Evolutionary conservation across 768 basidiomycete genomes (phyloP).

Genomic region (Mycena rosella): DNA sequence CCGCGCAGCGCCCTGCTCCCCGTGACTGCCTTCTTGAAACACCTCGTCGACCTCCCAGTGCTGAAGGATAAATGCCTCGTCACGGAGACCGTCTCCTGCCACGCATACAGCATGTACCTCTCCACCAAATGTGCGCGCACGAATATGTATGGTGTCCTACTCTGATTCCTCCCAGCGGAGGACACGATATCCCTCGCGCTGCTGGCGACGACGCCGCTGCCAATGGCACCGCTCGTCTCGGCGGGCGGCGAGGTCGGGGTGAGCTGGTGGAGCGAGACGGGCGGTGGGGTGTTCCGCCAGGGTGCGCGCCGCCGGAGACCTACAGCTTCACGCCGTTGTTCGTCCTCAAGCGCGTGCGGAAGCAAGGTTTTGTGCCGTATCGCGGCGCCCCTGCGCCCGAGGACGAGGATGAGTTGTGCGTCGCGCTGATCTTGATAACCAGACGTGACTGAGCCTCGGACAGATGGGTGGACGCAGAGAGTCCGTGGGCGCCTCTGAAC

Average conservation of each 20-base stretch:
- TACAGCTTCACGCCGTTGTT: constrained; percentile 25
- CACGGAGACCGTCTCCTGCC: constrained; percentile 47
- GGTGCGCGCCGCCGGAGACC: not conserved
- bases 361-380: not conserved
- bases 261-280: constrained; percentile 13
- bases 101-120: constrained; percentile 46
- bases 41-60: constrained; percentile 38
- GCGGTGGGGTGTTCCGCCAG: constrained; percentile 17
- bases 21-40: constrained; percentile 37
- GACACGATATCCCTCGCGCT: constrained; percentile 17
- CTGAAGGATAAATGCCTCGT: constrained; percentile 50
- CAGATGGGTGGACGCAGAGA: not conserved
- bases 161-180: not conserved
- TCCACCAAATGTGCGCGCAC: constrained; percentile 37
- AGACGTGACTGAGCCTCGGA: no score
- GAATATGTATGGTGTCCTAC: not conserved
- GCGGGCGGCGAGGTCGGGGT: constrained; percentile 15
- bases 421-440: no score
- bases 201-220: not conserved
- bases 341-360: not conserved
- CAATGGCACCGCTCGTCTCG: constrained; percentile 2
- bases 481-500: not conserved
- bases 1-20: constrained; percentile 42
- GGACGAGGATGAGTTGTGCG: constrained; percentile 1
- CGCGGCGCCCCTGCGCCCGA: constrained; percentile 6